Evolutionary conservation across 345 rosid species (phyloP).

Genomic region (Noccaea caerulescens): DNA sequence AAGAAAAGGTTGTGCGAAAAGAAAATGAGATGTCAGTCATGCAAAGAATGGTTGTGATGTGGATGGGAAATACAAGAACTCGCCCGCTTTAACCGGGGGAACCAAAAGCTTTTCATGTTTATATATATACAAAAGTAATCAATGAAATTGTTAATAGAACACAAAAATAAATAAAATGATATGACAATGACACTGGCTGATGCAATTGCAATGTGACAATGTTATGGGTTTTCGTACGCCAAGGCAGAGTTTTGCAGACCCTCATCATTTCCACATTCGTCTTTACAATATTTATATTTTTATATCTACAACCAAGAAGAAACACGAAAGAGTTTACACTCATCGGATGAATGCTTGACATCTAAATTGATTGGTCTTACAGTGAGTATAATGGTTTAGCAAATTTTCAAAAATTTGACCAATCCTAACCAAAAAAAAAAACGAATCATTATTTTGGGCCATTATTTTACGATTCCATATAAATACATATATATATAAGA

Average conservation of each 20-base stretch:
- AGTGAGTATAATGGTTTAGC: background rate
- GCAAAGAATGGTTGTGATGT: conserved; percentile 40
- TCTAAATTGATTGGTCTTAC: conserved; percentile 10
- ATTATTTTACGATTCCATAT: background rate
- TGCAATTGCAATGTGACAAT: conserved; percentile 60
- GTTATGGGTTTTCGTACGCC: conserved; percentile 64
- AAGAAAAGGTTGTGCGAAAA: conserved; percentile 17
- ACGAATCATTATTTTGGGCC: background rate
- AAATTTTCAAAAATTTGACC: background rate
- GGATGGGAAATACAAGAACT: conserved; percentile 16
- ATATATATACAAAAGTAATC: background rate
- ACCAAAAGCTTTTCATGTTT: background rate
- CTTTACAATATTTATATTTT: conserved; percentile 5
- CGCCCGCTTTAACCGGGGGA: conserved; percentile 46
- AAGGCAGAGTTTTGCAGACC: conserved; percentile 41
- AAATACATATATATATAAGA: background rate
- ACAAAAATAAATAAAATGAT: background rate
- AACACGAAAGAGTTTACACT: background rate
- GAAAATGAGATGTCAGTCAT: conserved; percentile 47
- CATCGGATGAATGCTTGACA: conserved; percentile 13
- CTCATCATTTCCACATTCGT: conserved; percentile 40
- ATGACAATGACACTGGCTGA: conserved; percentile 32
- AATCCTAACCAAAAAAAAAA: too few relatives aligned
- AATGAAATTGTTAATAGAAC: background rate
- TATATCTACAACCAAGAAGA: background rate